Evolutionary conservation across 306 rosid genomes (phyloP).

Genomic region (Quercus suber): DNA sequence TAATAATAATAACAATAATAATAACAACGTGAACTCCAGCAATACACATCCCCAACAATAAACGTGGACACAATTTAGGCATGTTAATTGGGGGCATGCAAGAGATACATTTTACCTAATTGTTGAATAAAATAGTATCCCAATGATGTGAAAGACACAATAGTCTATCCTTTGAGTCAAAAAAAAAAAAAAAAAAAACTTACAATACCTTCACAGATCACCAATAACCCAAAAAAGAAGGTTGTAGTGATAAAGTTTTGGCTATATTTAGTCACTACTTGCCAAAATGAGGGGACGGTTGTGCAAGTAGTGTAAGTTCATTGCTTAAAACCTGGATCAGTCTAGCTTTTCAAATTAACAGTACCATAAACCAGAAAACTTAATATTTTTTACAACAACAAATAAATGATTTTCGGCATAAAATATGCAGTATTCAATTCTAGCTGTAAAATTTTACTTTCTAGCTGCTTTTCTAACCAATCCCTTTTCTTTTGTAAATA

Average conservation of each 20-base stretch:
- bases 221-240: not conserved
- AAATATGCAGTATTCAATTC: not conserved
- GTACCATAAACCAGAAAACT: not conserved
- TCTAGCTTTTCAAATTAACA: not conserved
- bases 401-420: not conserved
- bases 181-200: no score
- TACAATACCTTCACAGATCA: not conserved
- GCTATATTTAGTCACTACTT: not conserved
- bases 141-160: no score
- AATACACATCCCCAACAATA: no score
- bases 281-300: slow-evolving; percentile 11
- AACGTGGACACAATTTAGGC: no score
- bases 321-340: not conserved
- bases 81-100: no score
- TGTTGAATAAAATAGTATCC: no score
- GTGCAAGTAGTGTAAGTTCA: not conserved
- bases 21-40: no score
- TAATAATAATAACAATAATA: no score
- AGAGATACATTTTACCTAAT: no score
- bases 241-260: not conserved
- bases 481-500: no score
- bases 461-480: no score
- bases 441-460: not conserved
- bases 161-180: no score
- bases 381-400: not conserved